These are phyloP conservation scores for Coemansia pectinata DNA, from an alignment of 192 early-diverging fungal species.

Conservation along the genomic window DNA sequence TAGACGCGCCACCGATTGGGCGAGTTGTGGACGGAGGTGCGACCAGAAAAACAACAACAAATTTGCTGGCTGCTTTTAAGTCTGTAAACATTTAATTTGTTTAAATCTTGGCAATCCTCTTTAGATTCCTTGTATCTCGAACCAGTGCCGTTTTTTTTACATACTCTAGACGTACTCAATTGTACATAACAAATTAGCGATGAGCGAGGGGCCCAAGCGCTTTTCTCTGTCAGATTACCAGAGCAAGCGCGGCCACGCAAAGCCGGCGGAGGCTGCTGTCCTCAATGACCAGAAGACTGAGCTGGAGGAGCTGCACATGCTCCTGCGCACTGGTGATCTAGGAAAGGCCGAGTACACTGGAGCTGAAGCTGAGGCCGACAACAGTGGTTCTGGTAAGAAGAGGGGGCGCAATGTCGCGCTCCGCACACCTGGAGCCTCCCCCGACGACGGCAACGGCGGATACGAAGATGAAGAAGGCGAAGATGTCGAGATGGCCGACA, in stretches of 20 bases:
- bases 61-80: neutral
- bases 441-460: slow-evolving; percentile 10
- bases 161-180: neutral
- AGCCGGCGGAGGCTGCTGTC: slow-evolving; percentile 22
- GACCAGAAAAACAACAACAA: neutral
- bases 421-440: slow-evolving; percentile 49
- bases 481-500: slow-evolving; percentile 21
- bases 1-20: neutral
- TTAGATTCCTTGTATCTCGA: neutral
- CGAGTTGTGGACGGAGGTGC: neutral
- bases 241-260: slow-evolving; percentile 44
- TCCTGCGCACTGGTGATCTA: slow-evolving; percentile 36
- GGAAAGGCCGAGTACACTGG: neutral
- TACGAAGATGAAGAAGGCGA: slow-evolving; percentile 27
- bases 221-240: slow-evolving; percentile 55
- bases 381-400: neutral
- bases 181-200: slow-evolving; percentile 7
- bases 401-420: slow-evolving; percentile 13
- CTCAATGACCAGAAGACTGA: slow-evolving; percentile 39
- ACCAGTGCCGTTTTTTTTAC: neutral
- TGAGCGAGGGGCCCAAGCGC: slow-evolving; percentile 54
- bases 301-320: slow-evolving; percentile 57
- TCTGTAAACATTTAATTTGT: neutral
- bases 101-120: neutral
- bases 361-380: neutral